Evolutionary conservation across 108 stramenopile genomes (phyloP).

Genomic region (Epipyxis sp.): DNA sequence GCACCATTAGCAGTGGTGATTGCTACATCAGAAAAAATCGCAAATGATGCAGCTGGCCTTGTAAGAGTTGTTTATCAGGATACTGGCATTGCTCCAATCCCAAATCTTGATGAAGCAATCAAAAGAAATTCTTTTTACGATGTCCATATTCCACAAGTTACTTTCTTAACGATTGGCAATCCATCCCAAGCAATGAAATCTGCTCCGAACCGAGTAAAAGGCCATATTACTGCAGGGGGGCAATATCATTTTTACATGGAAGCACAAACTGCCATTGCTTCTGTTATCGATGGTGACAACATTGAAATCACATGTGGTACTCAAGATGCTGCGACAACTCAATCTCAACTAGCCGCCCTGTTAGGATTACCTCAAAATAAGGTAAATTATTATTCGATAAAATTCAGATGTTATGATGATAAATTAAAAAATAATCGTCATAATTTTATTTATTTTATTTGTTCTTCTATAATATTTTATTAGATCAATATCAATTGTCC

Average conservation of each 20-base stretch:
- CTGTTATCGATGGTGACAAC: conserved; percentile 29
- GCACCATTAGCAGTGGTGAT: conserved; percentile 31
- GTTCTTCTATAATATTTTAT: too few species aligned
- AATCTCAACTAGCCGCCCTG: conserved; percentile 30
- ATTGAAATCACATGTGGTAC: conserved; percentile 29
- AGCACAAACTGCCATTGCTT: conserved; percentile 34
- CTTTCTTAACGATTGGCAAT: conserved; percentile 4
- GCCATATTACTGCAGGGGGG: conserved; percentile 9
- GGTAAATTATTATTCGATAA: too few species aligned
- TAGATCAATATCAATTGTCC: conserved; percentile 17
- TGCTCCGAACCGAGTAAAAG: conserved; percentile 9
- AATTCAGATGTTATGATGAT: too few species aligned
- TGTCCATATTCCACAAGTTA: conserved; percentile 6
- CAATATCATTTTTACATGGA: conserved; percentile 48
- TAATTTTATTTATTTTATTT: too few species aligned
- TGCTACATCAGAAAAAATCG: conserved; percentile 18
- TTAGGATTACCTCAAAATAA: too few species aligned
- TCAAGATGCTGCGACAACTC: conserved; percentile 21
- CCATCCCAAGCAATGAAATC: neutral
- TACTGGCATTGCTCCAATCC: neutral
- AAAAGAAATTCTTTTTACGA: neutral
- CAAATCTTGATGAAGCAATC: neutral
- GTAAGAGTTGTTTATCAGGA: conserved; percentile 32
- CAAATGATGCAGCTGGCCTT: conserved; percentile 25
- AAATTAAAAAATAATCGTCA: too few species aligned